Evolutionary conservation across 352 stramenopile genomes (phyloP).

Genomic region (Achlya hypogyna): DNA sequence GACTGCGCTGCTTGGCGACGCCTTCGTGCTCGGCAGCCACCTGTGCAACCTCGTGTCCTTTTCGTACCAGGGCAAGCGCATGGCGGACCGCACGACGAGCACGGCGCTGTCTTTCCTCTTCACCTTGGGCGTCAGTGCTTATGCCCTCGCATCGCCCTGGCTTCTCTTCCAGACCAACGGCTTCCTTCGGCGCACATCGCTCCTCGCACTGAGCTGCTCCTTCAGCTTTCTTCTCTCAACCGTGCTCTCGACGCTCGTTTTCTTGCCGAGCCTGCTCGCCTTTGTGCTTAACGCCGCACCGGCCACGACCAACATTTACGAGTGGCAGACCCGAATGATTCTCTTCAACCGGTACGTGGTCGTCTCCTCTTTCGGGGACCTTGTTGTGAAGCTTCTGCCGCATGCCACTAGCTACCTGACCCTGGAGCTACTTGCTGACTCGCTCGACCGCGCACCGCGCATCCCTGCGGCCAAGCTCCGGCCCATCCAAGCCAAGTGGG

Average conservation of each 20-base stretch:
- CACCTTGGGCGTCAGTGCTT: background rate
- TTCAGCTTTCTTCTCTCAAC: constrained; percentile 10
- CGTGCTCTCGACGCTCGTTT: background rate
- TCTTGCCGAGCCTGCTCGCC: background rate
- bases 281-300: background rate
- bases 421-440: background rate
- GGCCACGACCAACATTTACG: background rate
- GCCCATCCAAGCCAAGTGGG: background rate
- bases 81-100: background rate
- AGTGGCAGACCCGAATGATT: background rate
- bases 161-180: constrained; percentile 1
- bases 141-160: constrained; percentile 4
- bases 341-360: constrained; percentile 6
- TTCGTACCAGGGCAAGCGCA: constrained; percentile 16
- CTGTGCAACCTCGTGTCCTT: background rate
- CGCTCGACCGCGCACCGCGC: background rate
- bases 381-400: background rate
- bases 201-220: background rate
- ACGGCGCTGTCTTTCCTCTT: background rate
- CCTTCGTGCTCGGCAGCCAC: background rate
- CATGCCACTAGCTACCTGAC: constrained; percentile 5
- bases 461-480: background rate
- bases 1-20: background rate
- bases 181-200: background rate
- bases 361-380: constrained; percentile 5